phyloP scores from a whole-genome alignment of 768 basidiomycete genomes.

The Gloeostereum incarnatum region DNA sequence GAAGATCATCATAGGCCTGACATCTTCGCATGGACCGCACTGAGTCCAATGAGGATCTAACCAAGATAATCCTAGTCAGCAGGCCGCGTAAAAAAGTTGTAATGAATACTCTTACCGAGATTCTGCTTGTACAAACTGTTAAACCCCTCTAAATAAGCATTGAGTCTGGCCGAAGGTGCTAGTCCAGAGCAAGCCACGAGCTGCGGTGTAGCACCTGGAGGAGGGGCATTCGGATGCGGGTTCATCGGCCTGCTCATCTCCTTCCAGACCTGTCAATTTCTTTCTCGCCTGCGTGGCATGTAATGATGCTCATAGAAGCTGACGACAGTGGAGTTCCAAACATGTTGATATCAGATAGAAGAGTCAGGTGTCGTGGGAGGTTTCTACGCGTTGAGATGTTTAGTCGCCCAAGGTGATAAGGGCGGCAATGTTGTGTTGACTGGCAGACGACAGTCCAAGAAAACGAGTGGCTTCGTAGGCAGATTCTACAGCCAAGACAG shows the following conservation, averaged over 20 bases:
- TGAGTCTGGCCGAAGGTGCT: conserved; percentile 52
- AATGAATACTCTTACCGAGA: conserved; percentile 35
- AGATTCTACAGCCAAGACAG: too few species aligned
- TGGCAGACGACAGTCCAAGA: too few species aligned
- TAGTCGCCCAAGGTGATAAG: too few species aligned
- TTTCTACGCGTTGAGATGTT: too few species aligned
- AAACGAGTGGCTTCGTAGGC: too few species aligned
- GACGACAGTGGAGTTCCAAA: conserved; percentile 62
- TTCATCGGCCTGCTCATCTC: conserved; percentile 54
- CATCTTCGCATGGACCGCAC: conserved; percentile 52
- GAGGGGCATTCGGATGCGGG: conserved; percentile 61
- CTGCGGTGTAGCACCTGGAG: conserved; percentile 37
- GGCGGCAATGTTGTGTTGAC: too few species aligned
- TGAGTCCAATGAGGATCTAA: conserved; percentile 64
- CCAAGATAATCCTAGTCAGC: conserved; percentile 58
- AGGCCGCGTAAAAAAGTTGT: neutral
- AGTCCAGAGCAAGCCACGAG: conserved; percentile 64
- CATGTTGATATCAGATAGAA: too few species aligned
- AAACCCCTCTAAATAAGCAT: conserved; percentile 67
- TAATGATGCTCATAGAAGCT: conserved; percentile 67
- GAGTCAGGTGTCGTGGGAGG: too few species aligned
- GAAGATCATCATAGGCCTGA: too few species aligned
- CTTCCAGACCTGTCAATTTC: conserved; percentile 58
- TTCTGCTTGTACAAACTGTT: conserved; percentile 66
- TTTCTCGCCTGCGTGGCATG: conserved; percentile 53